These are phyloP conservation scores for Torulaspora gathmanii DNA, from an alignment of 805 yeast species.

Conservation along the genomic window DNA sequence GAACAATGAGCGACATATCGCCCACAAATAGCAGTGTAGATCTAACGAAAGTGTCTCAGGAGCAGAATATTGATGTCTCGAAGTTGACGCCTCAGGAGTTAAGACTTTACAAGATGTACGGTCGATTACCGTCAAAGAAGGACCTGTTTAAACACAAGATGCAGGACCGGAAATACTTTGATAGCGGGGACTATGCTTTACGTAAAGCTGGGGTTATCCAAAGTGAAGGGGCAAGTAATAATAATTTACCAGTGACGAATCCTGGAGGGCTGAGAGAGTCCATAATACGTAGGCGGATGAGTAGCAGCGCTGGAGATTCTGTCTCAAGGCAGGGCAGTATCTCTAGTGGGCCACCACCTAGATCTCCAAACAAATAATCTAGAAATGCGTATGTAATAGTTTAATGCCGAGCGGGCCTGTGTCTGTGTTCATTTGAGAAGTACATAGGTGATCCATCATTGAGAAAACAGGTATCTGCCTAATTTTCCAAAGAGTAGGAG, in stretches of 20 bases:
- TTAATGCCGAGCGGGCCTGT: background rate
- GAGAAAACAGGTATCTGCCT: slow-evolving; percentile 49
- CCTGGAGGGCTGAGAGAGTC: slow-evolving; percentile 36
- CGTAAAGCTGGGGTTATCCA: slow-evolving; percentile 55
- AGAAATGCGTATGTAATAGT: background rate
- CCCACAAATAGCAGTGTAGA: slow-evolving; percentile 29
- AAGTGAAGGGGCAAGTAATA: slow-evolving; percentile 27
- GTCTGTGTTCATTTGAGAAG: background rate
- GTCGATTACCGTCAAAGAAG: slow-evolving; percentile 75
- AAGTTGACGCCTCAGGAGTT: slow-evolving; percentile 74
- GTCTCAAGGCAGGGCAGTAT: slow-evolving; percentile 35
- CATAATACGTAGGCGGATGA: slow-evolving; percentile 34
- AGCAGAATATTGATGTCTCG: slow-evolving; percentile 44
- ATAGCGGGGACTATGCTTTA: slow-evolving; percentile 91
- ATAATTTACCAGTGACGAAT: slow-evolving; percentile 35
- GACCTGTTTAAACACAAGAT: slow-evolving; percentile 70
- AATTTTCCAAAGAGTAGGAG: slow-evolving; percentile 63
- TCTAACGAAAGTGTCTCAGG: slow-evolving; percentile 15
- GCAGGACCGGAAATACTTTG: slow-evolving; percentile 87
- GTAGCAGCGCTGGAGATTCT: slow-evolving; percentile 33
- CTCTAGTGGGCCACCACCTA: slow-evolving; percentile 37
- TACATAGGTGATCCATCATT: slow-evolving; percentile 1
- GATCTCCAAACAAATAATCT: slow-evolving; percentile 31
- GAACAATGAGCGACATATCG: slow-evolving; percentile 21
- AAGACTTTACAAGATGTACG: slow-evolving; percentile 73